Percentiles rank a stretch among this genome's conserved stretches.
These are phyloP conservation scores for Aureobasidium sp. DNA, from an alignment of 2,329 filamentous ascomycete species.

Conservation along the genomic window DNA sequence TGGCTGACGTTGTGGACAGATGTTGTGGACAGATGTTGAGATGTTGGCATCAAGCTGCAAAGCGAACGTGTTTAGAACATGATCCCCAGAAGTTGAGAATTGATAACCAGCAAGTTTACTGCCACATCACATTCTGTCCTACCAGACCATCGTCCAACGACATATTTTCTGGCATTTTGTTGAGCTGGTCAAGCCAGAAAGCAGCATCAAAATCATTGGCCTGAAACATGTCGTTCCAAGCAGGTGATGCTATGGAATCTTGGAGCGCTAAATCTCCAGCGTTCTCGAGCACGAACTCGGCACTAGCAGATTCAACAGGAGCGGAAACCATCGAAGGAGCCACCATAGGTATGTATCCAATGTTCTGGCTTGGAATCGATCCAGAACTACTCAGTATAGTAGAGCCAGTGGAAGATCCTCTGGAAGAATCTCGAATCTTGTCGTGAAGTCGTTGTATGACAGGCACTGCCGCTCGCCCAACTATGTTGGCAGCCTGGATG, in stretches of 20 bases:
- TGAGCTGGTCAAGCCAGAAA: constrained; percentile 1
- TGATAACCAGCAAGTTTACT: neutral
- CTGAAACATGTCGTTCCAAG: neutral
- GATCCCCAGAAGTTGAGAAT: neutral
- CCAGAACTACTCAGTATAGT: no score
- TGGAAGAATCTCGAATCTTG: neutral
- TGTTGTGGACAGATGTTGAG: neutral
- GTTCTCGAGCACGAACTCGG: neutral
- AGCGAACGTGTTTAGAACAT: neutral
- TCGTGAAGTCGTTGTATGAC: neutral
- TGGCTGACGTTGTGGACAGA: neutral
- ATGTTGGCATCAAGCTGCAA: neutral
- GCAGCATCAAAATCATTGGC: neutral
- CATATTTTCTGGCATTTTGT: neutral
- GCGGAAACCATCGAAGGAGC: neutral
- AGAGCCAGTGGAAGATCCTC: neutral
- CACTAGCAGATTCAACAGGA: neutral
- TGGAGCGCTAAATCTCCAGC: neutral
- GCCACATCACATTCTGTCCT: neutral
- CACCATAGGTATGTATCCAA: neutral
- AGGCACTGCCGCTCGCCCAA: neutral
- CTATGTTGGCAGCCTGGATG: neutral
- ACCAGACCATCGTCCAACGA: neutral
- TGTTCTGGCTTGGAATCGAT: neutral
- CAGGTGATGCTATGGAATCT: neutral